Evolutionary conservation across 768 basidiomycete species (phyloP), one percentile per base, ranked within the genome.

Genomic region (Megacollybia marginata): DNA sequence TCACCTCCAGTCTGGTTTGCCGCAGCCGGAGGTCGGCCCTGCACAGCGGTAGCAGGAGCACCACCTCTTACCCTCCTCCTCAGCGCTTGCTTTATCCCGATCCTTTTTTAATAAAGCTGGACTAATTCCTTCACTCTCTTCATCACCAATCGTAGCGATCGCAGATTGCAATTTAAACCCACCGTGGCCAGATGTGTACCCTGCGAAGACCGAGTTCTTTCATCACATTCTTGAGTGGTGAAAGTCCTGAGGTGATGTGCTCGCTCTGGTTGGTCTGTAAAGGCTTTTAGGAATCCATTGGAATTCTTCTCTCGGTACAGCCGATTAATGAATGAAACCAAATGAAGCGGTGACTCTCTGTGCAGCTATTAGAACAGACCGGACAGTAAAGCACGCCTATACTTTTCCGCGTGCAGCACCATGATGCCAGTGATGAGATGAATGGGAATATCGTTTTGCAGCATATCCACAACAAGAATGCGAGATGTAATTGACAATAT

Each of bases 181-280:
- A n/a, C n/a, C n/a, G n/a, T 16, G 96, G 96, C 68, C 89, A 96
- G 12, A 99, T 85, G 59, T 91, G 83, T 6, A 93, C 92, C n/a
- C 75, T 82, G 18, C 89, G 79, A 43, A 98, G 70, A 55, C 93
- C 90, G 7, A 98, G 75, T 62, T 95, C 92, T 53, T 92, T 92
- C 79, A 99, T 83, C 54, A 95, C 87, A 48, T 85, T 92, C 58
- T 84, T 88, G 18, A 99, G 71, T 1, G 96, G 96, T 1, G 90
- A 92, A 63, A 98, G 67, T 1, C 94, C 95, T 54, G 82, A 90
- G 0, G 88, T 93, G 53, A 99, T 96, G 54, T 87, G 82, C 63
- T n/a, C n/a, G n/a, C n/a, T 98, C 96, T 4, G 95, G 93, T 58
- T 97, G 88, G 64, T 98, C 96, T 2, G 92, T 91, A 61, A 99